Evolutionary conservation across 495 filamentous ascomycete species (phyloP).

Genomic region (Penicillium cataractarum): DNA sequence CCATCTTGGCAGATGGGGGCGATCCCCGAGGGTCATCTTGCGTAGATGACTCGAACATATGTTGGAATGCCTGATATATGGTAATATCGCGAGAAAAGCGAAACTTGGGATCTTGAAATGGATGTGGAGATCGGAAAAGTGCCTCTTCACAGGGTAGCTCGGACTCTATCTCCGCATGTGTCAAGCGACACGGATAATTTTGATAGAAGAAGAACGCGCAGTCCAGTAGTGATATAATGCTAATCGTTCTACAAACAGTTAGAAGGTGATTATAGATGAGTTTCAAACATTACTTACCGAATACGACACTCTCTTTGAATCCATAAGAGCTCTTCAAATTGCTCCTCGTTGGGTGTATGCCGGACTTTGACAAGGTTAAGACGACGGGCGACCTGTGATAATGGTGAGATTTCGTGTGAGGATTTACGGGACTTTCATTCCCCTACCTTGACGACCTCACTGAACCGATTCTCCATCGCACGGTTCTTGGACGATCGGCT

Average conservation of each 20-base stretch:
- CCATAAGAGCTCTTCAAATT: slow-evolving; percentile 38
- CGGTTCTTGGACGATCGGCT: slow-evolving; percentile 42
- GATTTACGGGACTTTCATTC: background rate
- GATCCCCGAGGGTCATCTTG: slow-evolving; percentile 11
- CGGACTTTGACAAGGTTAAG: slow-evolving; percentile 39
- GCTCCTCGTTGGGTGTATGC: slow-evolving; percentile 35
- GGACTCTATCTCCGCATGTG: slow-evolving; percentile 42
- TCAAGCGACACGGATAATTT: slow-evolving; percentile 48
- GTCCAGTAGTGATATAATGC: slow-evolving; percentile 44
- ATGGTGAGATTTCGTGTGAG: background rate
- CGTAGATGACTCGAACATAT: slow-evolving; percentile 33
- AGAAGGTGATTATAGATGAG: slow-evolving; percentile 5
- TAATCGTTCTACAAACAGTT: slow-evolving; percentile 36
- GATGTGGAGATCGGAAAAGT: slow-evolving; percentile 44
- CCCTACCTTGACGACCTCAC: slow-evolving; percentile 44
- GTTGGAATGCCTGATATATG: slow-evolving; percentile 40
- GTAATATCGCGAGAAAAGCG: slow-evolving; percentile 36
- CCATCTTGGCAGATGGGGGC: slow-evolving; percentile 12
- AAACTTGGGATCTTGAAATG: slow-evolving; percentile 44
- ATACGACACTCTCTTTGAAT: slow-evolving; percentile 51
- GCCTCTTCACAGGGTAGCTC: slow-evolving; percentile 45
- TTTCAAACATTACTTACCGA: slow-evolving; percentile 29
- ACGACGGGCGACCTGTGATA: slow-evolving; percentile 38
- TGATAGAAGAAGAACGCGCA: slow-evolving; percentile 51
- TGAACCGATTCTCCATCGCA: slow-evolving; percentile 50